Base-by-base conservation (phyloP, 192 early-diverging fungal species). In the Coemansia javaensis region DNA sequence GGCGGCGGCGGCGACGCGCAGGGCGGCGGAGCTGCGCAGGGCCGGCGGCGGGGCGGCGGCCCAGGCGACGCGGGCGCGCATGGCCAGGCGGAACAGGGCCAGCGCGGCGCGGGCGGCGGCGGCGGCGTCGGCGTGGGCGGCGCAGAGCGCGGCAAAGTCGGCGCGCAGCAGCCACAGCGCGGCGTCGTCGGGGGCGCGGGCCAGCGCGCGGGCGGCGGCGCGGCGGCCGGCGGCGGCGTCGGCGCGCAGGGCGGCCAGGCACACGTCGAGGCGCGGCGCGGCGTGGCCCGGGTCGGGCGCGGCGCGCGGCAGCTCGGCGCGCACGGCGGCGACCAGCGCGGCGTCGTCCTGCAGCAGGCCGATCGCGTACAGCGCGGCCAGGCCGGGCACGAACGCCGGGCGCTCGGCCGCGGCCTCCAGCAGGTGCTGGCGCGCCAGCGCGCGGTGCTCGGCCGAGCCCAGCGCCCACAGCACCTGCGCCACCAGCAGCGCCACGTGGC, bases 391-490 rank as follows among this genome's bases (percentile, higher is more conserved):
- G 28, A 40, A 41, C 3, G 27, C 56, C 8, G 45, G 20, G 21
- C 44, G 48, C 15, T 53, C 52, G 35, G n/a, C 22, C 35, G 59
- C 51, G 27, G 50, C 61, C 12, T 68, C 57, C 2, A 94, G 73
- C 40, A 96, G 65, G 50, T 93, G 80, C 30, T 90, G 79, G 54
- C 89, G 87, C 23, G 90, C 91, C 27, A 91, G 66, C 5, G 59
- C 71, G 13, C 83, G 63, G 49, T 95, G 90, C 47, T 89, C 85
- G 22, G 77, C 75, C 5, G 81, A 82, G 24, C 89, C 90, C 24
- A 97, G 63, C 2, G 90, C 90, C 86, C 90, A 94, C 40, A 97
- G 75, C 0, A 94, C 92, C 63, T 93, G 87, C 40, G 83, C 84
- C 46, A 97, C 56, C 38, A 90, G 50, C 3, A 93, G 76, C 9